A percentile compares a stretch with the other conserved stretches of the same genome.
phyloP scores from a whole-genome alignment of 768 basidiomycete genomes.

The Obba rivulosa region DNA sequence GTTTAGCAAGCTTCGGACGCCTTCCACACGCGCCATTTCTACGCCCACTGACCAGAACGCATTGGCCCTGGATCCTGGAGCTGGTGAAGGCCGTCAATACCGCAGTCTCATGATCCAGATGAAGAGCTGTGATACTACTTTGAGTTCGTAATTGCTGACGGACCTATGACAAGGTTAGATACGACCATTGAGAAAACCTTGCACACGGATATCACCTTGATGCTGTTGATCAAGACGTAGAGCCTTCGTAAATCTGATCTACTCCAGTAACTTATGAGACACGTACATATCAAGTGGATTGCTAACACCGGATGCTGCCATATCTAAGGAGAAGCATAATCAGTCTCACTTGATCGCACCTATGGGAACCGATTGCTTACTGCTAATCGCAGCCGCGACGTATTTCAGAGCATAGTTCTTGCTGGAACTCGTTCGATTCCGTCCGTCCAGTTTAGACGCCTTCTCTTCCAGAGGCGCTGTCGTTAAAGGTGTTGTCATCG shows the following conservation, averaged over 20 bases:
- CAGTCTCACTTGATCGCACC: background rate
- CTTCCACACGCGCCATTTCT: slow-evolving; percentile 29
- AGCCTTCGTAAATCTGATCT: background rate
- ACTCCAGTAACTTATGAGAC: no score
- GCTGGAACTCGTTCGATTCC: slow-evolving; percentile 4
- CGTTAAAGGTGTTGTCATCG: slow-evolving; percentile 6
- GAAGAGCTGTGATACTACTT: slow-evolving; percentile 10
- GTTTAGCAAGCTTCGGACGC: slow-evolving; percentile 24
- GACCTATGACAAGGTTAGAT: slow-evolving; percentile 17
- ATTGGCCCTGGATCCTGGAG: slow-evolving; percentile 22
- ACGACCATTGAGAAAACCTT: background rate
- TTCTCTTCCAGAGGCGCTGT: slow-evolving; percentile 19
- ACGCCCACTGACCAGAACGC: slow-evolving; percentile 30
- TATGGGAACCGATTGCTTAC: slow-evolving; percentile 13
- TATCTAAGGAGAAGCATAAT: slow-evolving; percentile 17
- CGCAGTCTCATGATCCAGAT: background rate
- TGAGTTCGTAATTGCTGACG: slow-evolving; percentile 29
- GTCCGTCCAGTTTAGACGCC: slow-evolving; percentile 10
- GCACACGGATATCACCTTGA: slow-evolving; percentile 18
- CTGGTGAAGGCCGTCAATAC: slow-evolving; percentile 6
- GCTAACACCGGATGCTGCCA: slow-evolving; percentile 29
- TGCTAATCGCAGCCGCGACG: slow-evolving; percentile 23
- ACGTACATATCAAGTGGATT: slow-evolving; percentile 32
- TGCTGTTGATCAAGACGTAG: slow-evolving; percentile 6
- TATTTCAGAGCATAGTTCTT: slow-evolving; percentile 25